Conservation (phyloP, 495 filamentous ascomycete genomes). For the Penicillium desertorum region DNA sequence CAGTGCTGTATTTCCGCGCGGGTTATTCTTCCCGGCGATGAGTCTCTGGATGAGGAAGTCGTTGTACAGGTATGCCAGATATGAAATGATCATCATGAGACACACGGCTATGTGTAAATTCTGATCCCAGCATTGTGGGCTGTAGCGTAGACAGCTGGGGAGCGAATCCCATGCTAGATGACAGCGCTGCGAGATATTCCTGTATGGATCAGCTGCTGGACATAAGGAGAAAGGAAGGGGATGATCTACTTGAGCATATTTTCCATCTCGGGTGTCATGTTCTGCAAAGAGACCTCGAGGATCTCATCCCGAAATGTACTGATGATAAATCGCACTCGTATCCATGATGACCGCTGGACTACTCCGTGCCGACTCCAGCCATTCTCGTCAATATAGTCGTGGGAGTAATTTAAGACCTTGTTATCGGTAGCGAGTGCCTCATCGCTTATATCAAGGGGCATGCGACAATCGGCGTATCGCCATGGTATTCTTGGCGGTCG, state of each 20-base stretch:
- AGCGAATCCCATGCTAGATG: conserved; percentile 35
- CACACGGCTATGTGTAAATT: conserved; percentile 22
- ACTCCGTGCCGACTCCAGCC: conserved; percentile 52
- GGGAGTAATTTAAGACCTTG: conserved; percentile 31
- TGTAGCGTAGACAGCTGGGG: conserved; percentile 40
- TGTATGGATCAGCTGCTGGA: conserved; percentile 12
- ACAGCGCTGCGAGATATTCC: conserved; percentile 39
- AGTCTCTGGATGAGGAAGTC: conserved; percentile 48
- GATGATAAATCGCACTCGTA: conserved; percentile 49
- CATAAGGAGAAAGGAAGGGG: background rate
- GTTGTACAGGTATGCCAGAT: conserved; percentile 44
- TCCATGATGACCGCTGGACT: conserved; percentile 37
- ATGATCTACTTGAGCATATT: conserved; percentile 22
- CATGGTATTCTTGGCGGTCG: conserved; percentile 52
- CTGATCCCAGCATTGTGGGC: conserved; percentile 26
- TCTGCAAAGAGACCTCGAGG: conserved; percentile 51
- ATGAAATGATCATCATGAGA: conserved; percentile 37
- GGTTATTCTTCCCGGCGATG: conserved; percentile 37
- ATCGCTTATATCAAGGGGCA: conserved; percentile 56
- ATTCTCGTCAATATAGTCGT: conserved; percentile 39
- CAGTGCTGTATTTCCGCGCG: conserved; percentile 32
- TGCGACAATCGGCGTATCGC: conserved; percentile 50
- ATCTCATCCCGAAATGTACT: conserved; percentile 56
- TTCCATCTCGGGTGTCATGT: conserved; percentile 32
- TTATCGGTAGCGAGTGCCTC: conserved; percentile 42